phyloP scores from a whole-genome alignment of 441 rosid genomes.

The Pelargonium australe region DNA sequence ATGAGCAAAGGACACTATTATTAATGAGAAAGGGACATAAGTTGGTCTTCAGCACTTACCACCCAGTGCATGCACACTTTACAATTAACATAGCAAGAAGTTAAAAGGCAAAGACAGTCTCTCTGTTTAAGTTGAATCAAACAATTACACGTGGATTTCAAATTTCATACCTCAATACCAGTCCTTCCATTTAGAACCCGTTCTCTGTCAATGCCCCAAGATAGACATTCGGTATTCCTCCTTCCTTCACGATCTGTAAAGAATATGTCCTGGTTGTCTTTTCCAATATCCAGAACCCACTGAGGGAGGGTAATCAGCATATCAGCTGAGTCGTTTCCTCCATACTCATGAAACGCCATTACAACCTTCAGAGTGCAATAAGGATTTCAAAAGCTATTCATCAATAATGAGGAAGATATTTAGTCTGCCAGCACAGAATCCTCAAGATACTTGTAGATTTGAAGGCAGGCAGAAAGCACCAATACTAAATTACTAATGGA shows the following conservation, averaged over 20 bases:
- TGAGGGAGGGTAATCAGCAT: constrained; percentile 48
- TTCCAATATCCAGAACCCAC: constrained; percentile 68
- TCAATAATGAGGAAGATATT: background rate
- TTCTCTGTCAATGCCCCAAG: constrained; percentile 70
- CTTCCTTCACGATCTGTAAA: constrained; percentile 70
- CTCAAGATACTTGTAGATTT: background rate
- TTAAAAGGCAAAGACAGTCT: background rate
- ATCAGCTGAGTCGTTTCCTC: constrained; percentile 42
- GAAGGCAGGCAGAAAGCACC: background rate
- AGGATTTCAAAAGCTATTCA: constrained; percentile 20
- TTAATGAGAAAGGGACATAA: background rate
- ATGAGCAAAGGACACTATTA: constrained; percentile 15
- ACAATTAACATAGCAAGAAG: constrained; percentile 7
- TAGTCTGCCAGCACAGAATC: background rate
- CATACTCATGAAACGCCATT: constrained; percentile 71
- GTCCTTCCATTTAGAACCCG: constrained; percentile 65
- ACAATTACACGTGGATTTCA: no score
- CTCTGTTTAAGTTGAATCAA: background rate
- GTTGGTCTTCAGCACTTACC: background rate
- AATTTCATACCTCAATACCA: constrained; percentile 52
- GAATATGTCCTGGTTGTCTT: constrained; percentile 59
- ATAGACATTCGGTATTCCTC: constrained; percentile 54
- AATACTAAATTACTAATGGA: background rate
- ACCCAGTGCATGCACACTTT: background rate
- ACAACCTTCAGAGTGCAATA: constrained; percentile 53